Evolutionary conservation across 2,329 filamentous ascomycete species (phyloP).

Genomic region (Stylonectria norvegica): DNA sequence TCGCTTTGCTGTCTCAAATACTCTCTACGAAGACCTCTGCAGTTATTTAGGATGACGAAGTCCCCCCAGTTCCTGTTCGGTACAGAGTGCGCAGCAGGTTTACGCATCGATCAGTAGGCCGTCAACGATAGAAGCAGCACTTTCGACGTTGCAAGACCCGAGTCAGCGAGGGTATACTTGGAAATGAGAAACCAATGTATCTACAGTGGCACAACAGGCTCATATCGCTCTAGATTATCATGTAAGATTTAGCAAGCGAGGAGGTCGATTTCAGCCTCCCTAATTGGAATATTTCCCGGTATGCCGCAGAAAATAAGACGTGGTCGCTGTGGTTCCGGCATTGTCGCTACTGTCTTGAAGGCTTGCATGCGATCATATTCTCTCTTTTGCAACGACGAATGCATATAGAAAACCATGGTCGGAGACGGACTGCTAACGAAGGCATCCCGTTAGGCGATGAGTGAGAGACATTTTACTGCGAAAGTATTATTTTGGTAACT

Average conservation of each 20-base stretch:
- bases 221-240: slow-evolving; percentile 29
- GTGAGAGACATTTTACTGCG: slow-evolving; percentile 33
- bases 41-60: slow-evolving; percentile 26
- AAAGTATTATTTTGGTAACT: slow-evolving; percentile 16
- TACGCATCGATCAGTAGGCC: slow-evolving; percentile 14
- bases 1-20: slow-evolving; percentile 30
- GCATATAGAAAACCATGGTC: slow-evolving; percentile 30
- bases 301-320: slow-evolving; percentile 32
- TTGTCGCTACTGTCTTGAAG: slow-evolving; percentile 28
- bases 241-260: slow-evolving; percentile 22
- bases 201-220: slow-evolving; percentile 28
- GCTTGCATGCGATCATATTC: slow-evolving; percentile 29
- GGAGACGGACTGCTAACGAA: slow-evolving; percentile 29
- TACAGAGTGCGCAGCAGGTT: slow-evolving; percentile 26
- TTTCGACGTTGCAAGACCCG: slow-evolving; percentile 33
- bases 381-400: slow-evolving; percentile 16
- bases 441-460: slow-evolving; percentile 36
- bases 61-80: slow-evolving; percentile 3
- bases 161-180: slow-evolving; percentile 33
- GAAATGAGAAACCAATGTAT: slow-evolving; percentile 36
- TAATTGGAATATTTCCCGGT: slow-evolving; percentile 19
- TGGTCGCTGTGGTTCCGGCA: slow-evolving; percentile 28
- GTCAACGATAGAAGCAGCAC: slow-evolving; percentile 24
- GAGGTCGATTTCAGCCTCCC: slow-evolving; percentile 26
- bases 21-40: slow-evolving; percentile 23